phyloP scores from a whole-genome alignment of 2,329 filamentous ascomycete species.

The Rugonectria rugulosa region DNA sequence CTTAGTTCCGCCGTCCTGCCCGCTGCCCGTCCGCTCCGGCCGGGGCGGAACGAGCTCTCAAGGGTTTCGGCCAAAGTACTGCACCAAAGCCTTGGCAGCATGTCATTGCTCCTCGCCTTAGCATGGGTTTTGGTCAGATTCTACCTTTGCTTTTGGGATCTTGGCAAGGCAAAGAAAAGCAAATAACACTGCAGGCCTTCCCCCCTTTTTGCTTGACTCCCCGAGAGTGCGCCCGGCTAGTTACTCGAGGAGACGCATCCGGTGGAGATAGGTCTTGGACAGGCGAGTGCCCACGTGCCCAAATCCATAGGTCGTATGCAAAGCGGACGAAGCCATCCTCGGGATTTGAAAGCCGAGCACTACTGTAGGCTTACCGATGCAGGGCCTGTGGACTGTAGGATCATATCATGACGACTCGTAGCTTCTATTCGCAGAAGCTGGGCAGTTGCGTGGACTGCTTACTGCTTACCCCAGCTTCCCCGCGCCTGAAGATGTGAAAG shows the following conservation, averaged over 20 bases:
- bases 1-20: constrained; percentile 13
- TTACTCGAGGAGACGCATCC: neutral
- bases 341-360: neutral
- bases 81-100: no score
- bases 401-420: no score
- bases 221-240: no score
- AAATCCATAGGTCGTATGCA: neutral
- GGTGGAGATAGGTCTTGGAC: constrained; percentile 22
- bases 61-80: constrained; percentile 10
- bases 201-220: neutral
- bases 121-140: no score
- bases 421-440: no score
- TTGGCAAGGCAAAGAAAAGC: neutral
- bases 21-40: constrained; percentile 15
- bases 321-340: neutral
- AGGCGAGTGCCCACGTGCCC: constrained; percentile 11
- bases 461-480: no score
- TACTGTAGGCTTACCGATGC: no score
- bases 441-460: no score
- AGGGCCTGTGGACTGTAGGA: no score
- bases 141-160: neutral
- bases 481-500: no score
- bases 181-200: neutral
- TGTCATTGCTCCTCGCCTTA: no score
- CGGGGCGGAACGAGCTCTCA: constrained; percentile 4